These are phyloP conservation scores for Nannochloropsis oceanica DNA, from an alignment of 108 stramenopile species.

Conservation along the genomic window DNA sequence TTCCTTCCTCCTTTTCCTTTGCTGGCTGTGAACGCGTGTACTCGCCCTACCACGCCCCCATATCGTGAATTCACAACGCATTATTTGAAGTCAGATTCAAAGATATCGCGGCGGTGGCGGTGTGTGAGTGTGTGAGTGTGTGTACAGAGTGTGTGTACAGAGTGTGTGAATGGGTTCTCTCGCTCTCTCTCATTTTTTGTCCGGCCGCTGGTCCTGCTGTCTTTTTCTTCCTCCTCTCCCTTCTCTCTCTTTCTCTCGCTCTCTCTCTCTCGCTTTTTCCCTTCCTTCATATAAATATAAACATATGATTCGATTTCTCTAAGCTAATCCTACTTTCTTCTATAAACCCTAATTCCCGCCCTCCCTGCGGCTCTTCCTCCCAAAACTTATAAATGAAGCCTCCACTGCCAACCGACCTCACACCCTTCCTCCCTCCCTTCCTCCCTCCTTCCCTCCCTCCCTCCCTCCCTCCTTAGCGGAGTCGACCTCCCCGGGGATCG, in stretches of 20 bases:
- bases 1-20: too few species aligned
- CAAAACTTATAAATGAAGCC: neutral
- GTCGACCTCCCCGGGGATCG: neutral
- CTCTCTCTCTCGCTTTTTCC: neutral
- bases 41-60: too few species aligned
- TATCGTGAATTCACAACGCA: too few species aligned
- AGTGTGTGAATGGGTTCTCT: neutral
- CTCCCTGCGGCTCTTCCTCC: neutral
- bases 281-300: neutral
- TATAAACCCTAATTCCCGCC: too few species aligned
- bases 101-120: too few species aligned
- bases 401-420: neutral
- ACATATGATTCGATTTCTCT: too few species aligned
- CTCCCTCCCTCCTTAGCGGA: neutral
- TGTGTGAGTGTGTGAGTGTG: too few species aligned
- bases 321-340: too few species aligned
- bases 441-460: neutral
- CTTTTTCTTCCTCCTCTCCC: neutral
- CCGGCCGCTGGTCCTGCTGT: neutral
- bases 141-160: too few species aligned
- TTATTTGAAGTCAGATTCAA: too few species aligned
- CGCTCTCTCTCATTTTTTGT: neutral
- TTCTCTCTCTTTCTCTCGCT: neutral
- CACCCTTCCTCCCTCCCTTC: neutral
- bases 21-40: too few species aligned